Evolutionary conservation across 2,329 filamentous ascomycete species (phyloP), one percentile per base, ranked within the genome.

Genomic region (Aspergillus costaricaensis): DNA sequence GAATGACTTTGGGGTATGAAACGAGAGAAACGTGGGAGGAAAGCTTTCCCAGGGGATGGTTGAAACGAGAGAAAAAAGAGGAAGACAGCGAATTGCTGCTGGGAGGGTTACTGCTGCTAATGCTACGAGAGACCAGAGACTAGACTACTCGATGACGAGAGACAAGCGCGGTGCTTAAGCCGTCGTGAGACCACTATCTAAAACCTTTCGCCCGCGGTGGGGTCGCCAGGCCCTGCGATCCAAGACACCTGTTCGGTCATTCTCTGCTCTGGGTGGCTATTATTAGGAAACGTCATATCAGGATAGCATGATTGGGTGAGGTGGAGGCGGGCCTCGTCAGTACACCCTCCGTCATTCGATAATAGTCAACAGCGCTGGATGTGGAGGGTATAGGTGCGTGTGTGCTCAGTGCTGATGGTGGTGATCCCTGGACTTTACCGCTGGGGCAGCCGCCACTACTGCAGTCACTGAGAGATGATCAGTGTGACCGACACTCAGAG

Each of bases 261-360:
- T 41, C 36, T 23, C 15, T 39, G 47, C 32, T 32, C 21, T 55
- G 44, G 32, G 21, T 19, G 55, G 36, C 55, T 58, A 58, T 52
- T 36, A 52, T 38, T 58, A 58, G 49, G 55, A 58, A 58, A 58
- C 55, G 41, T 21, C 27, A 25, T 53, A 51, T 52, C 55, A 58
- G 48, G 55, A 21, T 47, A 21, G 17, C 32, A 30, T 50, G 55
- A 58, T 58, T 53, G 51, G 51, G 32, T 14, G 32, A 36, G 5
- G 32, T 36, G 32, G 32, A 36, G 32, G 32, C 32, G 32, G 32
- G 32, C 32, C 32, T 36, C 32, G 32, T 36, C 32, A 36, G 32
- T 36, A 36, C 32, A 36, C 12, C 32, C 32, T 36, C 32, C 10
- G 32, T 15, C 32, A 36, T 36, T 36, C 32, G 32, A 36, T 36